phyloP scores from a whole-genome alignment of 768 basidiomycete species.

The Boletus barrowsii region DNA sequence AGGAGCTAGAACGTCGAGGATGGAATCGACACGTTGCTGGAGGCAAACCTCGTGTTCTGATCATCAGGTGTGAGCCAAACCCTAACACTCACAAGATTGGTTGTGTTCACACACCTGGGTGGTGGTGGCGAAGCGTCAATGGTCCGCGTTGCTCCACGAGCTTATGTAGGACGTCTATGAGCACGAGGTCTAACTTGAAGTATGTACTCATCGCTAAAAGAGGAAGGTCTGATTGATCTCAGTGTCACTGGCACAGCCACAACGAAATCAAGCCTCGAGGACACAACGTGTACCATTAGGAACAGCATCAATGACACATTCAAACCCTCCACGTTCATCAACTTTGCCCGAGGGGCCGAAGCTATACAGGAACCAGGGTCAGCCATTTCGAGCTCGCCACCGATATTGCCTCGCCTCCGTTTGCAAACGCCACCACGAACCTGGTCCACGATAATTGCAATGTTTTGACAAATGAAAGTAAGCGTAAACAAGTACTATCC shows the following conservation, averaged over 20 bases:
- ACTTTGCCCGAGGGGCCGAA: background rate
- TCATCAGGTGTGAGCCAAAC: background rate
- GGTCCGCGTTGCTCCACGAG: slow-evolving; percentile 6
- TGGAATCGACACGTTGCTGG: slow-evolving; percentile 1
- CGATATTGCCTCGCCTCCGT: too few relatives aligned
- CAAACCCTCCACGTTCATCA: background rate
- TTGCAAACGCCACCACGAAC: too few relatives aligned
- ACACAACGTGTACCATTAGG: slow-evolving; percentile 11
- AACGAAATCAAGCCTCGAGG: slow-evolving; percentile 20
- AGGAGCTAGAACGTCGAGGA: slow-evolving; percentile 2
- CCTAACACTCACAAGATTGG: slow-evolving; percentile 1
- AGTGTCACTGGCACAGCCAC: slow-evolving; percentile 17
- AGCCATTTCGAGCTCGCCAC: too few relatives aligned
- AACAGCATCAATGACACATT: background rate
- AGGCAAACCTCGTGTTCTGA: slow-evolving; percentile 19
- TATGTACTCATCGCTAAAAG: background rate
- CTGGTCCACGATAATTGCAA: too few relatives aligned
- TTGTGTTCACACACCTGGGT: slow-evolving; percentile 4
- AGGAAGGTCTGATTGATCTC: background rate
- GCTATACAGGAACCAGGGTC: background rate
- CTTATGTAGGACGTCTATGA: background rate
- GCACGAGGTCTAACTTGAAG: slow-evolving; percentile 8
- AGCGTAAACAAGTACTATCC: too few relatives aligned
- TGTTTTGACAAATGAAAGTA: too few relatives aligned
- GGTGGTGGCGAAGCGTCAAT: background rate